phyloP scores from a whole-genome alignment of 2,329 filamentous ascomycete genomes.

The Fusarium concolor region DNA sequence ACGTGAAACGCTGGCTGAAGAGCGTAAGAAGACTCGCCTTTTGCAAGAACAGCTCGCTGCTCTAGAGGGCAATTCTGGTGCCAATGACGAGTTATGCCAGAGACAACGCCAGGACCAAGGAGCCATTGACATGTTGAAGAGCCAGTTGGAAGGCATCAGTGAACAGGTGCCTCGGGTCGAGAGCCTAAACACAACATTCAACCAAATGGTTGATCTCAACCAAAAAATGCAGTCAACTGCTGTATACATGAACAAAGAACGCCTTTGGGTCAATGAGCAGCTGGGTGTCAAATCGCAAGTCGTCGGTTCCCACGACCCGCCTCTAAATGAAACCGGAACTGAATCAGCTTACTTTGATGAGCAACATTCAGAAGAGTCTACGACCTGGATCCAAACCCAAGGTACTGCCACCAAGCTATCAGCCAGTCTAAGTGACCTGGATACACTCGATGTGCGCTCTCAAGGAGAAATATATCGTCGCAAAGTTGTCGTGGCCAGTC shows the following conservation, averaged over 20 bases:
- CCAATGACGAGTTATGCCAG: constrained; percentile 35
- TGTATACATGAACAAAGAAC: constrained; percentile 46
- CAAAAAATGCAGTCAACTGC: constrained; percentile 47
- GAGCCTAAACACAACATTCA: constrained; percentile 40
- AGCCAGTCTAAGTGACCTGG: neutral
- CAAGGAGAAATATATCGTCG: constrained; percentile 36
- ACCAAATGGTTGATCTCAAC: constrained; percentile 46
- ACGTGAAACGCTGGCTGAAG: constrained; percentile 15
- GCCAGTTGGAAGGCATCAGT: constrained; percentile 42
- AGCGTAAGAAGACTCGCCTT: constrained; percentile 14
- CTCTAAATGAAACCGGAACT: neutral
- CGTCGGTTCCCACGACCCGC: neutral
- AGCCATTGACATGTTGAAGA: constrained; percentile 42
- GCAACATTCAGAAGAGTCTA: neutral
- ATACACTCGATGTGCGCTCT: neutral
- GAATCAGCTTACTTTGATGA: neutral
- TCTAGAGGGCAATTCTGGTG: constrained; percentile 39
- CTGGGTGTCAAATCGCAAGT: constrained; percentile 18
- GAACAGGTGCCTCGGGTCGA: constrained; percentile 44
- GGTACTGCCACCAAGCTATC: neutral
- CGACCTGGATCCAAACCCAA: neutral
- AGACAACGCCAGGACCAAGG: constrained; percentile 48
- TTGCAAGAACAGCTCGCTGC: constrained; percentile 38
- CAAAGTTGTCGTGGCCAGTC: constrained; percentile 52
- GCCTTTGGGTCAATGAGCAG: constrained; percentile 47